Percentiles rank a stretch among this genome's conserved stretches.
These are phyloP conservation scores for Lachancea fermentati DNA, from an alignment of 805 yeast species.

Conservation along the genomic window DNA sequence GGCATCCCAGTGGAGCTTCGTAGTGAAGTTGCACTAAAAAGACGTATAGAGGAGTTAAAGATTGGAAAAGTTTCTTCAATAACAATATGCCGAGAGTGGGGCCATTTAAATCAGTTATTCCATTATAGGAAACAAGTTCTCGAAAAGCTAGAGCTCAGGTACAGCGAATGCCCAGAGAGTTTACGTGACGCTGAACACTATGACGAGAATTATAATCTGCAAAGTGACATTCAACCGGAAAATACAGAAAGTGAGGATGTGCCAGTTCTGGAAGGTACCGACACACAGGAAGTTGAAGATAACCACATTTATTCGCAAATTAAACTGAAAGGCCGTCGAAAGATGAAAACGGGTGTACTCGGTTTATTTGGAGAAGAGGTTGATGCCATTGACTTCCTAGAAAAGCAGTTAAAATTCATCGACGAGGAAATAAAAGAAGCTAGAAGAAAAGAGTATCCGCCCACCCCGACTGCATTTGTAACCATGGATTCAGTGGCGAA, in stretches of 20 bases:
- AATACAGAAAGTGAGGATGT: conserved; percentile 1
- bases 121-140: conserved; percentile 51
- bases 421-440: conserved; percentile 67
- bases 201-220: conserved; percentile 23
- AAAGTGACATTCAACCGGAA: conserved; percentile 8
- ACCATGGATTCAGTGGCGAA: conserved; percentile 94
- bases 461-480: conserved; percentile 87
- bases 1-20: conserved; percentile 85
- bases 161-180: conserved; percentile 29
- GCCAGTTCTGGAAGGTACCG: conserved; percentile 5
- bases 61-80: conserved; percentile 76
- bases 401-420: conserved; percentile 58
- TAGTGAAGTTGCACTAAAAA: conserved; percentile 59
- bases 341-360: conserved; percentile 49
- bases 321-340: conserved; percentile 49
- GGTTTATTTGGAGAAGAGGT: conserved; percentile 64
- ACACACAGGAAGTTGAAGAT: conserved; percentile 14
- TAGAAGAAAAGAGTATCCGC: conserved; percentile 62
- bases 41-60: conserved; percentile 70
- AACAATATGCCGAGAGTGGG: conserved; percentile 86
- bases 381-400: conserved; percentile 77
- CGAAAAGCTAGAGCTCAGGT: conserved; percentile 51
- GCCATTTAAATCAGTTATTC: conserved; percentile 59
- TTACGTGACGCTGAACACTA: conserved; percentile 19
- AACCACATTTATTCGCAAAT: conserved; percentile 24